Evolutionary conservation across 2,329 filamentous ascomycete species (phyloP), one percentile per base, ranked within the genome.

Genomic region (Alternaria longipes): DNA sequence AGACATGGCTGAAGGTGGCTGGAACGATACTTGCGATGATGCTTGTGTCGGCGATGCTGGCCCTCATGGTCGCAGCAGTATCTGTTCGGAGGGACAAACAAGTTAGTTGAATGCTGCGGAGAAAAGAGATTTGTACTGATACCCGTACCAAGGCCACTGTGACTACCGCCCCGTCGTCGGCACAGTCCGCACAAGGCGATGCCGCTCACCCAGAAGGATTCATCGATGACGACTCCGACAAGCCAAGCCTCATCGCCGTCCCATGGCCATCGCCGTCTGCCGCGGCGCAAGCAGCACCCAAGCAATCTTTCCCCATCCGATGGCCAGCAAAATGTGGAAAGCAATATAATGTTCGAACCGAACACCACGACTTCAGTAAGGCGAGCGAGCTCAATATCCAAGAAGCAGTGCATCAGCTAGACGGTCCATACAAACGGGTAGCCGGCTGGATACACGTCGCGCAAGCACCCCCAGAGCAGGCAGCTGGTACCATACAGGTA

Each of bases 391-490:
- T 78, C 36, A 62, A 61, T 18, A 70, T 78, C 12, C 62, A 73
- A 45, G 76, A 78, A 57, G 66, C 64, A 1, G 60, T 78, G 18
- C 72, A 74, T 47, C 71, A 75, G 45, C 58, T 74, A 4, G 74
- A 77, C n/a, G 72, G 70, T 0, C 61, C 69, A 5, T 77, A 72
- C 59, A 77, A 74, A 49, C 65, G 73, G 18, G 73, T 82, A 16
- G 67, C 69, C 20, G 81, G 81, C n/a, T 78, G 70, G 61, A 71
- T 82, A 20, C 74, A 74, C 44, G 68, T 83, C 34, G 65, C 73
- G n/a, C 66, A 71, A 40, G 80, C 77, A 8, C 72, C 72, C 16
- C 56, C 66, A 0, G 67, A 69, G 30, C 80, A 82, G 65, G 63
- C 72, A 5, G 60, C 67, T 7, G 74, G 75, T 8, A 79, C 79